phyloP scores from a whole-genome alignment of 2,329 filamentous ascomycete species.

The Xylariaceae sp. region DNA sequence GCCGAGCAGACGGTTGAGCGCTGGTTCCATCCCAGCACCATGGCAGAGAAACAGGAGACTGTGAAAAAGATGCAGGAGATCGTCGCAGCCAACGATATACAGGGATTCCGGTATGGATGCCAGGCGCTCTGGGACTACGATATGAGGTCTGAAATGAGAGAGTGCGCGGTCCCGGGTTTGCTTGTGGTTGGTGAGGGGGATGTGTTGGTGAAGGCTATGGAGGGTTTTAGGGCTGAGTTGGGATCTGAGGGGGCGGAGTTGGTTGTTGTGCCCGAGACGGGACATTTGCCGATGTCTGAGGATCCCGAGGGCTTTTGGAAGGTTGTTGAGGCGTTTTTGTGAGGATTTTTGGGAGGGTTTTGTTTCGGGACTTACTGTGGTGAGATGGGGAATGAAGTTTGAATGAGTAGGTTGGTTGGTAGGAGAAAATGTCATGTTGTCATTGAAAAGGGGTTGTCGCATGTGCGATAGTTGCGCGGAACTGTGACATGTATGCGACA shows the following conservation, averaged over 20 bases:
- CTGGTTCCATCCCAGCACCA: constrained; percentile 66
- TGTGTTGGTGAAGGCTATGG: constrained; percentile 74
- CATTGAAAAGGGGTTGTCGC: no score
- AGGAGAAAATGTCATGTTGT: no score
- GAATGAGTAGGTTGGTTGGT: no score
- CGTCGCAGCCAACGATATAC: constrained; percentile 62
- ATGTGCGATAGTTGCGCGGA: no score
- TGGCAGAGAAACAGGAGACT: constrained; percentile 40
- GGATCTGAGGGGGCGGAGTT: constrained; percentile 53
- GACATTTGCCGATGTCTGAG: constrained; percentile 83
- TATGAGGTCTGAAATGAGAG: constrained; percentile 51
- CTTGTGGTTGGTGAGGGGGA: constrained; percentile 71
- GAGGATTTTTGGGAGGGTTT: constrained; percentile 2
- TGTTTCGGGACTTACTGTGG: not conserved
- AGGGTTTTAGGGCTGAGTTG: constrained; percentile 58
- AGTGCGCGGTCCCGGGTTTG: constrained; percentile 53
- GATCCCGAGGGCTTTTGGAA: constrained; percentile 62
- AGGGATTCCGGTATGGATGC: constrained; percentile 63
- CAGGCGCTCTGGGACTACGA: constrained; percentile 70
- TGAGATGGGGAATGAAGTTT: no score
- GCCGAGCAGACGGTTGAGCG: constrained; percentile 66
- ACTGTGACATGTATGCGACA: no score
- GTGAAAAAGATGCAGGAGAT: constrained; percentile 60
- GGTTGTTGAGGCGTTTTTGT: constrained; percentile 56
- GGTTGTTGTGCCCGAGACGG: constrained; percentile 62